phyloP scores from a whole-genome alignment of 768 basidiomycete species.

The Botryobasidium botryosum region DNA sequence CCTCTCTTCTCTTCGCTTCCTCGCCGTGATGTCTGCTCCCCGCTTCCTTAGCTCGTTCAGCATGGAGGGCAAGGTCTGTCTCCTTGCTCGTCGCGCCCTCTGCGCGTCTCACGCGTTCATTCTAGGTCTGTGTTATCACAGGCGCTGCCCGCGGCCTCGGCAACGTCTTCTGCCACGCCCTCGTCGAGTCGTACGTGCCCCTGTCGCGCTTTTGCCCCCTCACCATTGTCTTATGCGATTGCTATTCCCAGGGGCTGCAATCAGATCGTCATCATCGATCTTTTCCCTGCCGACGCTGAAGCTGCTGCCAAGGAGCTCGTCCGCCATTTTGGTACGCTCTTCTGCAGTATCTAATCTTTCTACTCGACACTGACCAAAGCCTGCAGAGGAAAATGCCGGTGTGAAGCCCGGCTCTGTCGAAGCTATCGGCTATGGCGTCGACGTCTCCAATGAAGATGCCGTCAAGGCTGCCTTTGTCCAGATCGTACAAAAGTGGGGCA shows the following conservation, averaged over 20 bases:
- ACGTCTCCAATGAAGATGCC: constrained; percentile 67
- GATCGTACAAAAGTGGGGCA: constrained; percentile 46
- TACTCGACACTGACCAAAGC: background rate
- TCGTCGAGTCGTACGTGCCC: constrained; percentile 57
- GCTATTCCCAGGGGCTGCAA: constrained; percentile 51
- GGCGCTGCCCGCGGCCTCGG: constrained; percentile 88
- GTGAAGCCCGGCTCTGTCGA: constrained; percentile 21
- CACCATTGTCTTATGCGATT: background rate
- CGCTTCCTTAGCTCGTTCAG: no score
- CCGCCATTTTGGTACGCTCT: constrained; percentile 35
- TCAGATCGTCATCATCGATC: constrained; percentile 62
- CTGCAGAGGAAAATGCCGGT: background rate
- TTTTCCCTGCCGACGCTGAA: constrained; percentile 51
- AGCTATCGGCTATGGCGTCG: constrained; percentile 65
- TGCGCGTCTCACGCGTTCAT: background rate
- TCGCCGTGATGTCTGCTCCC: no score
- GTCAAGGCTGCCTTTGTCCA: constrained; percentile 57
- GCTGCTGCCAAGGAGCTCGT: constrained; percentile 53
- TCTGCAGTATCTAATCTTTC: no score
- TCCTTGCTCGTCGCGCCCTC: no score
- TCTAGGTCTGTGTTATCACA: constrained; percentile 41
- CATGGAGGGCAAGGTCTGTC: no score
- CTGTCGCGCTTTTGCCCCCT: background rate
- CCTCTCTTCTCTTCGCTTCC: no score
- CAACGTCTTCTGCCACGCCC: constrained; percentile 77